A percentile compares a stretch with the other conserved stretches of the same genome.
These are phyloP conservation scores for Exophiala lecanii-corni DNA, from an alignment of 2,329 filamentous ascomycete genomes.

Conservation along the genomic window DNA sequence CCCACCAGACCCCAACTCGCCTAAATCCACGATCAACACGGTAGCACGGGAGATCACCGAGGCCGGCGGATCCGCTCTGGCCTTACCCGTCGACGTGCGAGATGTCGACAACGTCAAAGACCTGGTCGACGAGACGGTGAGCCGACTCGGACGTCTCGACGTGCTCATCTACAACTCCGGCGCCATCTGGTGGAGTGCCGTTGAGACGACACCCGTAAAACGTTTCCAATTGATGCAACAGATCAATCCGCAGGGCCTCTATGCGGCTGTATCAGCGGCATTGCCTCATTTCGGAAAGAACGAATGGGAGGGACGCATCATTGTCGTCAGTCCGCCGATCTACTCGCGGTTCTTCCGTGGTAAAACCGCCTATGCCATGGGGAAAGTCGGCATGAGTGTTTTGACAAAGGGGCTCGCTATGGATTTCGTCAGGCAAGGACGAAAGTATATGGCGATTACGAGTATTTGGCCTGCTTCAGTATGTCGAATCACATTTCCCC, in stretches of 20 bases:
- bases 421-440: constrained; percentile 67
- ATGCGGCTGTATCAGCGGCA: constrained; percentile 63
- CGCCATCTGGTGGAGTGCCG: constrained; percentile 77
- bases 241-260: constrained; percentile 71
- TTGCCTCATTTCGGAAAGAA: constrained; percentile 55
- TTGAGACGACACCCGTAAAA: constrained; percentile 67
- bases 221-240: constrained; percentile 75
- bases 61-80: constrained; percentile 59
- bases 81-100: constrained; percentile 67
- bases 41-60: constrained; percentile 69
- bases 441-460: constrained; percentile 67
- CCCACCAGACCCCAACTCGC: constrained; percentile 72
- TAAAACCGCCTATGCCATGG: constrained; percentile 77
- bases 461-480: constrained; percentile 78
- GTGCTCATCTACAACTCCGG: constrained; percentile 78
- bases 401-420: constrained; percentile 76
- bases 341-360: constrained; percentile 81
- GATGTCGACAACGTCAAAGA: constrained; percentile 56
- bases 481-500: constrained; percentile 30
- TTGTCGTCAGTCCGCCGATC: constrained; percentile 79
- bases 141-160: constrained; percentile 62
- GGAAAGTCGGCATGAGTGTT: constrained; percentile 69
- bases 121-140: constrained; percentile 56
- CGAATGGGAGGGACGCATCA: constrained; percentile 57
- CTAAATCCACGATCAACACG: constrained; percentile 71